Base-by-base conservation (phyloP, 441 rosid genomes). In the Adansonia rubrostipa region DNA sequence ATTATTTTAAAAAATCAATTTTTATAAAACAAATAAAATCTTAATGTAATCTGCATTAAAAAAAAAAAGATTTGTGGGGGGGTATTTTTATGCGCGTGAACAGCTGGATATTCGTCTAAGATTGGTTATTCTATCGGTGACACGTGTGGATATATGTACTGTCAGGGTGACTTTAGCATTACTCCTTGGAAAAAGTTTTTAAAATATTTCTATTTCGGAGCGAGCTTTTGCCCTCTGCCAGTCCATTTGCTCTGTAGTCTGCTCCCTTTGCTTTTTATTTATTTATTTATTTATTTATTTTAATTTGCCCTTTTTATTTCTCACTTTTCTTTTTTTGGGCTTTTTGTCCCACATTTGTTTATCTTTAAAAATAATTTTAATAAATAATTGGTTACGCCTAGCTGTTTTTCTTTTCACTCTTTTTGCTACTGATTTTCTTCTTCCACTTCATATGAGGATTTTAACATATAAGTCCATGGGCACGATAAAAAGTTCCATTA, bases 171-270 rank as follows among this genome's bases (percentile, higher is more conserved):
- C 62, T 69, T 17, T 82, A 73, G 75, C 45, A 6, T 20, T 36
- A 28, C 70, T 58, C 47, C n/a, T 19, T 1, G 24, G 24, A 53
- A 13, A 6, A 11, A 36, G 42, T 36, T 36, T 36, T 36, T 4
- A 36, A 36, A 36, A 36, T 36, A 36, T 36, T 61, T 61, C 28
- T 61, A 22, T 24, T 22, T 22, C 28, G 28, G 17, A 5, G 9
- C 77, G 77, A 28, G 56, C 22, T 51, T 57, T 56, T 63, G 54
- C 5, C 17, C 19, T 61, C n/a, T 82, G 86, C 81, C 87, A 85
- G 88, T 60, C 77, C 85, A 85, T 86, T 73, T 85, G 79, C 78
- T 63, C 47, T 33, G 68, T 33, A 22, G 0, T 63, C 82, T 83
- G 88, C 75, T 40, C 75, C 15, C 54, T 62, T 47, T 1, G 15